Evolutionary conservation across 2,329 filamentous ascomycete genomes (phyloP).

Genomic region (Phaeophleospora eucalypticola): DNA sequence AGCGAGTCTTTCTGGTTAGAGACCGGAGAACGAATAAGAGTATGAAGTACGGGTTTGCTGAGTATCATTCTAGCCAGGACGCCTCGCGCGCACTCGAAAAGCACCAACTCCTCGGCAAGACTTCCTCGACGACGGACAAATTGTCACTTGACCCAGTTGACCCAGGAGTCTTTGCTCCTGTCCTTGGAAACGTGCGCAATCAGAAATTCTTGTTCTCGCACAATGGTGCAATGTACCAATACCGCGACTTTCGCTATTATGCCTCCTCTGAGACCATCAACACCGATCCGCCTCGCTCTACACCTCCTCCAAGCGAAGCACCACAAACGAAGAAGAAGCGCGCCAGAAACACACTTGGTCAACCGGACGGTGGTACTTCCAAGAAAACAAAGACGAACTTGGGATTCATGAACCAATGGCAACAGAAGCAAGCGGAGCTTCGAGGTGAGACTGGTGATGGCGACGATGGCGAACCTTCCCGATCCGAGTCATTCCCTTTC

Average conservation of each 20-base stretch:
- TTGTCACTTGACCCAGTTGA: conserved; percentile 73
- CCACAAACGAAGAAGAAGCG: conserved; percentile 16
- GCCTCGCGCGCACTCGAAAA: conserved; percentile 66
- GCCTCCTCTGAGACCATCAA: conserved; percentile 20
- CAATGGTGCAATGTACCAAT: conserved; percentile 16
- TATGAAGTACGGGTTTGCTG: conserved; percentile 78
- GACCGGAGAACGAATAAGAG: conserved; percentile 68
- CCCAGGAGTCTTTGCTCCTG: conserved; percentile 77
- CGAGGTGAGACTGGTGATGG: conserved; percentile 16
- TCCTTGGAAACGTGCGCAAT: conserved; percentile 46
- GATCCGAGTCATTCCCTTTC: too few relatives aligned
- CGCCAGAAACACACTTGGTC: conserved; percentile 3
- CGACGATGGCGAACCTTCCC: conserved; percentile 9
- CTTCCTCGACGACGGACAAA: too few relatives aligned
- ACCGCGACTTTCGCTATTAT: conserved; percentile 24
- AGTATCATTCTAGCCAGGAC: conserved; percentile 71
- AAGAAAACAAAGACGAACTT: conserved; percentile 50
- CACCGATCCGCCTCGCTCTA: conserved; percentile 6
- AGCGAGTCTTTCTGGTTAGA: conserved; percentile 71
- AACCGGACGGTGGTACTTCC: conserved; percentile 34
- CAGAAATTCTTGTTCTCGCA: conserved; percentile 14
- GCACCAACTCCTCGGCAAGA: conserved; percentile 72
- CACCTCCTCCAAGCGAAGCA: background rate
- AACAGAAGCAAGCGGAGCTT: conserved; percentile 26
- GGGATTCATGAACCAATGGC: conserved; percentile 25